Percentiles rank a stretch among this genome's conserved stretches.
These are phyloP conservation scores for Amaranthus cruentus DNA, from an alignment of 148 eudicot genomes.

Conservation along the genomic window DNA sequence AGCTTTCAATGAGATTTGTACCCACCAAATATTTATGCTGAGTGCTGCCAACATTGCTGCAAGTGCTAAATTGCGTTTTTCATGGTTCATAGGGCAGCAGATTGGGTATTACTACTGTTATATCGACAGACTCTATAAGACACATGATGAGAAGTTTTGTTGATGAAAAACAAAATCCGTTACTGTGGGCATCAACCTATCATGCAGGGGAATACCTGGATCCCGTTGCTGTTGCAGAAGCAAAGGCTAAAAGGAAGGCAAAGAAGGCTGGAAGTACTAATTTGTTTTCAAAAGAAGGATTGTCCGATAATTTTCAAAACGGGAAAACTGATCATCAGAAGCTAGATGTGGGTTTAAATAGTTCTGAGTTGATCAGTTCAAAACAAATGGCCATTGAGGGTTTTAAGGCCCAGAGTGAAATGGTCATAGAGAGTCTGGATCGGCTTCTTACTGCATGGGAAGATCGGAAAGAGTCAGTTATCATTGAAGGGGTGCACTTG, in stretches of 20 bases:
- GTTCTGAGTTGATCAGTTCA: slow-evolving; percentile 52
- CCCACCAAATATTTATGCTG: neutral
- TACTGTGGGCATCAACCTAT: slow-evolving; percentile 96
- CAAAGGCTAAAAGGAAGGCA: slow-evolving; percentile 77
- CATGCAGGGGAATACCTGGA: slow-evolving; percentile 92
- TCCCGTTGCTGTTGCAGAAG: slow-evolving; percentile 87
- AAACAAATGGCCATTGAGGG: slow-evolving; percentile 96
- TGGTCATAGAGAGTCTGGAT: slow-evolving; percentile 97
- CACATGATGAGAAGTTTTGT: slow-evolving; percentile 99
- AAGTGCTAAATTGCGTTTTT: neutral
- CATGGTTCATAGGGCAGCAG: slow-evolving; percentile 67
- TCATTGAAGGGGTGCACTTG: slow-evolving; percentile 95
- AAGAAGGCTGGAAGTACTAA: slow-evolving; percentile 44
- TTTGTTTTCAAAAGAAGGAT: slow-evolving; percentile 37
- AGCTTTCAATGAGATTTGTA: neutral
- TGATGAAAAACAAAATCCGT: slow-evolving; percentile 85
- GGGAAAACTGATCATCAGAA: slow-evolving; percentile 38
- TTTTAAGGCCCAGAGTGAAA: slow-evolving; percentile 97
- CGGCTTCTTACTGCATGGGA: slow-evolving; percentile 92
- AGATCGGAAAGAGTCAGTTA: slow-evolving; percentile 89
- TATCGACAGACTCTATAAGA: slow-evolving; percentile 93
- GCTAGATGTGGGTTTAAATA: slow-evolving; percentile 33
- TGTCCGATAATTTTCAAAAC: slow-evolving; percentile 28
- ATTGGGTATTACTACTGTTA: slow-evolving; percentile 87
- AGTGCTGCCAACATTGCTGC: no score